These are phyloP conservation scores for Syncephalastrum monosporum DNA, from an alignment of 371 early-diverging fungal species.

Conservation along the genomic window DNA sequence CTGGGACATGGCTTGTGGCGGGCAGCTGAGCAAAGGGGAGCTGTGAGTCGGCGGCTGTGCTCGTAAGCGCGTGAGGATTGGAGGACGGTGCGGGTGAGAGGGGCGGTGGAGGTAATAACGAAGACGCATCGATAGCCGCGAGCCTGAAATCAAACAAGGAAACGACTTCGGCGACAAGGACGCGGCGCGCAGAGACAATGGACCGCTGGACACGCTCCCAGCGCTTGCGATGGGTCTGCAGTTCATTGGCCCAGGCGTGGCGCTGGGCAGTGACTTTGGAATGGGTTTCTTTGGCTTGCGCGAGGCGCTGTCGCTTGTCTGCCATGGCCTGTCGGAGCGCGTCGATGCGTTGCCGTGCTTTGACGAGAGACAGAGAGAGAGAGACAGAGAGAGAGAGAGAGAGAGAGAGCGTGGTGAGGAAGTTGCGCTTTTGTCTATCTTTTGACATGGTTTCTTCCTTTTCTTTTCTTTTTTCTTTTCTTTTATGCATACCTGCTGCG, in stretches of 20 bases:
- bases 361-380: not conserved
- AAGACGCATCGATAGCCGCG: not conserved
- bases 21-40: constrained; percentile 14
- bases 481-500: constrained; percentile 7
- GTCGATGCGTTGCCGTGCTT: constrained; percentile 24
- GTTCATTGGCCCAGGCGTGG: constrained; percentile 32
- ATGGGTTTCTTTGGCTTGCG: constrained; percentile 11
- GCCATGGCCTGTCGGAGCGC: constrained; percentile 22
- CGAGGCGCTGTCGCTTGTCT: constrained; percentile 19
- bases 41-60: not conserved
- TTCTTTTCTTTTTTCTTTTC: no score
- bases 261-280: constrained; percentile 16
- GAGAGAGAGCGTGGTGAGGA: no score
- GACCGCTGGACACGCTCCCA: constrained; percentile 39
- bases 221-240: constrained; percentile 28
- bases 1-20: constrained; percentile 15
- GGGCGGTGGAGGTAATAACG: not conserved
- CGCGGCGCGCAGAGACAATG: constrained; percentile 41
- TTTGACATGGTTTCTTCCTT: no score
- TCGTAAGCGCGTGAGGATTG: no score
- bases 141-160: constrained; percentile 58
- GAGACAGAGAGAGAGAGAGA: no score
- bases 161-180: constrained; percentile 55
- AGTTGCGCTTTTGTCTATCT: no score
- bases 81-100: constrained; percentile 6